phyloP scores from a whole-genome alignment of 306 rosid genomes.

The Quercus glauca region DNA sequence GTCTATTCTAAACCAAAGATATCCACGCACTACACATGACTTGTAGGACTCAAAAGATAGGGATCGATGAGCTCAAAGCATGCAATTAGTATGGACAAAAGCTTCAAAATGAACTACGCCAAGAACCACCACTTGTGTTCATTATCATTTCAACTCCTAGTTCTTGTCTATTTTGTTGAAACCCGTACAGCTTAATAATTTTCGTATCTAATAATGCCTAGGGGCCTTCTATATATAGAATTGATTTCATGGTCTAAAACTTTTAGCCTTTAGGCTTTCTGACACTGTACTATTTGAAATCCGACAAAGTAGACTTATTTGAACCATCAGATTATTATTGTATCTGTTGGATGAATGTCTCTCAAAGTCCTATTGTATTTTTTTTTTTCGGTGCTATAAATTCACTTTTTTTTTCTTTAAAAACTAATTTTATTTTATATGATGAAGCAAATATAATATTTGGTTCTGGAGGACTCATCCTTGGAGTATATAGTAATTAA shows the following conservation, averaged over 20 bases:
- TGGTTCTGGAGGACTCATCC: too few species aligned
- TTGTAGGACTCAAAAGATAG: neutral
- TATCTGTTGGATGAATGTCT: too few species aligned
- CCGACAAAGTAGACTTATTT: too few species aligned
- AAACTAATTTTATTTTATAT: too few species aligned
- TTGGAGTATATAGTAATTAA: too few species aligned
- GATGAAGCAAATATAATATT: too few species aligned
- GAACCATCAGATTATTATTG: too few species aligned
- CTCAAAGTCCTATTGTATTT: too few species aligned
- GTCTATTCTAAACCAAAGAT: neutral
- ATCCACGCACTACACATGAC: neutral
- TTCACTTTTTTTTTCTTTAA: too few species aligned
- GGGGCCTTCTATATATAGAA: neutral
- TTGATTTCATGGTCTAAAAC: neutral
- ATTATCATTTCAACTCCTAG: neutral
- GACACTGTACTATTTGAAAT: neutral
- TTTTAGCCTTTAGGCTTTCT: neutral
- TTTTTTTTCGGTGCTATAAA: too few species aligned
- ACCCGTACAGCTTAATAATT: neutral
- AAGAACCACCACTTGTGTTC: neutral
- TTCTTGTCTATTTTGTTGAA: neutral
- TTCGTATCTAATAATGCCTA: neutral
- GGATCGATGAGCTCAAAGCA: conserved; percentile 8
- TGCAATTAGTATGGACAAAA: neutral
- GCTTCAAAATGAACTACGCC: conserved; percentile 2